Percentiles rank a stretch among this genome's conserved stretches.
phyloP scores from a whole-genome alignment of 805 yeast species.

The Yamadazyma ubonensis region DNA sequence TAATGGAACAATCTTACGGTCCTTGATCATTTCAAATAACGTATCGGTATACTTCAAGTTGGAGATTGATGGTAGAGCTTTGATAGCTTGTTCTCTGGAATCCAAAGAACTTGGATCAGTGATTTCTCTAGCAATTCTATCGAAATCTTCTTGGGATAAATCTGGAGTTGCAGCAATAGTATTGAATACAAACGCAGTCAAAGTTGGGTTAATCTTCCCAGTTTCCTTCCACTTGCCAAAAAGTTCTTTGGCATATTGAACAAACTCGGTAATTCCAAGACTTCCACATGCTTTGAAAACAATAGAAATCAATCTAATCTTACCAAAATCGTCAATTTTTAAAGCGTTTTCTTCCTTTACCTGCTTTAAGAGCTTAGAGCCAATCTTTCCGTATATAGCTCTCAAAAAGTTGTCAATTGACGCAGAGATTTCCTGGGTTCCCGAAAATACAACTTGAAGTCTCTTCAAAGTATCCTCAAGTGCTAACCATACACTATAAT shows the following conservation, averaged over 20 bases:
- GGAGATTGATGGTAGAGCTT: constrained; percentile 51
- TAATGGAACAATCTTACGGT: constrained; percentile 46
- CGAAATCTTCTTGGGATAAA: constrained; percentile 34
- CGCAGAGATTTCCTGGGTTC: constrained; percentile 20
- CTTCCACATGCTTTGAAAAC: constrained; percentile 43
- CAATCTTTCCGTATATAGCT: constrained; percentile 26
- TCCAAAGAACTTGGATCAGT: constrained; percentile 53
- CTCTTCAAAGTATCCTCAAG: constrained; percentile 34
- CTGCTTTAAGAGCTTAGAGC: constrained; percentile 26
- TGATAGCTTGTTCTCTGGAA: constrained; percentile 55
- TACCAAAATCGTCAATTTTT: constrained; percentile 26
- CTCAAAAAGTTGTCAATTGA: constrained; percentile 32
- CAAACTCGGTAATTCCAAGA: constrained; percentile 36
- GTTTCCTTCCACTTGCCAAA: constrained; percentile 25
- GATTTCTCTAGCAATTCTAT: constrained; percentile 45
- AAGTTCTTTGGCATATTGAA: constrained; percentile 31
- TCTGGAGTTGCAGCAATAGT: constrained; percentile 41
- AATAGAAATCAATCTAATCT: constrained; percentile 34
- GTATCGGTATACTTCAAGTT: constrained; percentile 35
- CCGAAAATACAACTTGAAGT: constrained; percentile 37
- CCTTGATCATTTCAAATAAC: constrained; percentile 40
- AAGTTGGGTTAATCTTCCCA: constrained; percentile 41
- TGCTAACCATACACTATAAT: constrained; percentile 56
- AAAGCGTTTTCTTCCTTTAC: constrained; percentile 16
- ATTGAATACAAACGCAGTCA: constrained; percentile 42